These are phyloP conservation scores for Wallacemonas rigidus DNA, from an alignment of 208 protist genomes.

Conservation along the genomic window DNA sequence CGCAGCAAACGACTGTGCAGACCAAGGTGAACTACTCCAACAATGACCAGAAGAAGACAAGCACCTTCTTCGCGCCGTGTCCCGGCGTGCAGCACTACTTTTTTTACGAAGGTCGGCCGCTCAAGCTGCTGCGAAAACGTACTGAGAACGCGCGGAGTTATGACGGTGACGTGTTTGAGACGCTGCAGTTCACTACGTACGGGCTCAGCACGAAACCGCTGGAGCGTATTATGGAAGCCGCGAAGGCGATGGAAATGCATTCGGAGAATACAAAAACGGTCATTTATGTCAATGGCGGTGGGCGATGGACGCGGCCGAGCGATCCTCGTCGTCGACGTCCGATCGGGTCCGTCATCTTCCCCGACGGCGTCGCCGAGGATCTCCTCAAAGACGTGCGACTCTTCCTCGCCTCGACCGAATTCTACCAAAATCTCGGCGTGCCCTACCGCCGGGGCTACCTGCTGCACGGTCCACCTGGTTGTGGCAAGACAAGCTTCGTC, in stretches of 20 bases:
- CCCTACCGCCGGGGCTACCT: conserved; percentile 96
- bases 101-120: conserved; percentile 68
- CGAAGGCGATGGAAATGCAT: conserved; percentile 52
- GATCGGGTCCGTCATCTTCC: conserved; percentile 91
- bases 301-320: conserved; percentile 70
- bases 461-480: conserved; percentile 94
- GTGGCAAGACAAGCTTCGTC: conserved; percentile 94
- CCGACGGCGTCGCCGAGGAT: conserved; percentile 52
- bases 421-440: conserved; percentile 93
- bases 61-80: conserved; percentile 76
- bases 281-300: conserved; percentile 80
- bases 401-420: conserved; percentile 82
- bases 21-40: conserved; percentile 55
- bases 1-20: conserved; percentile 82
- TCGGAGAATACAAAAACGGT: conserved; percentile 83
- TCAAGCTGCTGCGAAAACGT: conserved; percentile 77
- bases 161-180: conserved; percentile 85
- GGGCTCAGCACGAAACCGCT: conserved; percentile 55
- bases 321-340: conserved; percentile 76
- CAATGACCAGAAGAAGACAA: conserved; percentile 59
- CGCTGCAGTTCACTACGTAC: conserved; percentile 72
- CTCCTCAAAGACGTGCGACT: conserved; percentile 75
- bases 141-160: conserved; percentile 55
- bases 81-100: conserved; percentile 84
- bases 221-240: conserved; percentile 74